A percentile compares a stretch with the other conserved stretches of the same genome.
Evolutionary conservation across 306 rosid genomes (phyloP).

Genomic region (Trifolium dubium): DNA sequence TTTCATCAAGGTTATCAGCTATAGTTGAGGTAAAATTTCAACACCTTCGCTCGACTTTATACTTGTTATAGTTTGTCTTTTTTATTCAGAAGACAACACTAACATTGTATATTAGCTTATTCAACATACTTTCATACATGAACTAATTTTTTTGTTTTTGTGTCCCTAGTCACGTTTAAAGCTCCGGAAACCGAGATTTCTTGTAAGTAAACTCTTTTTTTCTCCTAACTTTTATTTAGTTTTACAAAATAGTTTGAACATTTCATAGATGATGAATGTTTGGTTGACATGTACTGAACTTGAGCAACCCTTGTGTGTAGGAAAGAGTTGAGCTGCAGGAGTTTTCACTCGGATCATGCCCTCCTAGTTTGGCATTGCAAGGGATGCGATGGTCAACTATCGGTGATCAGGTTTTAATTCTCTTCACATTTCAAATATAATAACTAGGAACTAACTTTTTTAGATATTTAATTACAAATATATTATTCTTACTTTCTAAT

Average conservation of each 20-base stretch:
- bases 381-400: slow-evolving; percentile 89
- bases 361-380: slow-evolving; percentile 83
- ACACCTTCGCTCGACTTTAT: slow-evolving; percentile 2
- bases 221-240: slow-evolving; percentile 2
- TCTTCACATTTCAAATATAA: slow-evolving; percentile 34
- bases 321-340: slow-evolving; percentile 81
- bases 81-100: slow-evolving; percentile 3
- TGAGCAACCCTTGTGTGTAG: slow-evolving; percentile 57
- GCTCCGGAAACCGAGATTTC: slow-evolving; percentile 76
- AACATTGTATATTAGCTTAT: slow-evolving; percentile 30
- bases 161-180: slow-evolving; percentile 75
- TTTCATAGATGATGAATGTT: slow-evolving; percentile 35
- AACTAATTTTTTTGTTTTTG: slow-evolving; percentile 35
- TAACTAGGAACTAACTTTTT: slow-evolving; percentile 11
- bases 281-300: slow-evolving; percentile 35
- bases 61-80: neutral
- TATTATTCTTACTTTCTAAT: slow-evolving; percentile 3
- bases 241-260: slow-evolving; percentile 19
- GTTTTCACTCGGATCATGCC: slow-evolving; percentile 83
- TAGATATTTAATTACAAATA: slow-evolving; percentile 14
- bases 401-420: slow-evolving; percentile 76
- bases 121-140: slow-evolving; percentile 17
- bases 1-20: slow-evolving; percentile 69
- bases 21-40: slow-evolving; percentile 75
- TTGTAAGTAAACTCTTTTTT: slow-evolving; percentile 59